Evolutionary conservation across 768 basidiomycete species (phyloP), one percentile per base, ranked within the genome.

Genomic region (Suillus subalutaceus): DNA sequence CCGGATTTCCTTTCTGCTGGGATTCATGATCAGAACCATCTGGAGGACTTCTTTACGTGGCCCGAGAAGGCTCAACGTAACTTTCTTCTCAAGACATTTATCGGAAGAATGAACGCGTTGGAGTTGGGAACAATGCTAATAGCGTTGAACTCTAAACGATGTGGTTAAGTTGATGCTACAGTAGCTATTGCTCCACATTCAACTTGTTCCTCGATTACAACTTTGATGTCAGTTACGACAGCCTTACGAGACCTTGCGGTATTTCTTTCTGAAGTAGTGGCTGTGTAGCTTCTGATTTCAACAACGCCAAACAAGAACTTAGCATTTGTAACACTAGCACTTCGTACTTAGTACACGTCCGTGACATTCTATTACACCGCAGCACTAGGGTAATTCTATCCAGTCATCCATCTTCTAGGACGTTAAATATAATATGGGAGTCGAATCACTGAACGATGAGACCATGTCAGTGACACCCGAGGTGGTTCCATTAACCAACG

Each of bases 401-500:
- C 18, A 20, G 18, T 10, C 20, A 30, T 18, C 23, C 57, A 40
- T 23, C 2, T 35, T 40, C 12, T 13, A 20, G 16, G 20, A 62
- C 46, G 40, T 41, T 41, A 46, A n/a, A 30, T 32, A 13, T 41
- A 43, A 38, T 1, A 76, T 72, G 77, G 64, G 68, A 16, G 44
- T 32, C 44, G 35, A 68, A 8, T n/a, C 37, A n/a, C 12, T 2
- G 50, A 67, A 9, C 43, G 63, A 32, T 6, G 69, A 68, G n/a
- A 63, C 66, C 23, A 44, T 62, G 30, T 52, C 64, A 7, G 57
- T 68, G 20, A 70, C 57, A 6, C 80, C 83, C 1, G 82, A 84
- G 67, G 76, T 81, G 7, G 62, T 78, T 0, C 75, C 79, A 1
- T 65, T 81, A 2, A 70, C 78, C 23, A 69, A 80, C 0, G 71